These are phyloP conservation scores for Arabidopsis hybrid DNA, from an alignment of 441 rosid genomes.

Conservation along the genomic window DNA sequence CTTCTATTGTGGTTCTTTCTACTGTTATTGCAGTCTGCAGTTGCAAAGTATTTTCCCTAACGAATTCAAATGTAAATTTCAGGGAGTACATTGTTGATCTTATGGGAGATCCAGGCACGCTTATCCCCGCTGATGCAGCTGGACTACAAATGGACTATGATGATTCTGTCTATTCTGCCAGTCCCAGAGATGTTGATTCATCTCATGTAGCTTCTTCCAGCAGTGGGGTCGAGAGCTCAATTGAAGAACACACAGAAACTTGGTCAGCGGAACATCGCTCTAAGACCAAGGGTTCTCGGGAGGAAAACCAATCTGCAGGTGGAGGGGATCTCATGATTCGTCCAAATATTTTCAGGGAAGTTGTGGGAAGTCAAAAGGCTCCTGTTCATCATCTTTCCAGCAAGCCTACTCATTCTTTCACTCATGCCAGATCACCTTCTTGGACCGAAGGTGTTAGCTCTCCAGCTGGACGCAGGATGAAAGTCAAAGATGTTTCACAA, in stretches of 20 bases:
- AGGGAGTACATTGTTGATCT: conserved; percentile 99
- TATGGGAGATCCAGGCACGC: conserved; percentile 98
- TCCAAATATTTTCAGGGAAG: conserved; percentile 46
- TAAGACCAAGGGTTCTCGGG: conserved; percentile 53
- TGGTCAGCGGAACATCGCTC: conserved; percentile 44
- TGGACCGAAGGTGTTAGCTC: conserved; percentile 99
- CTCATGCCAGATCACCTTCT: conserved; percentile 89
- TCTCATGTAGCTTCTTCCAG: conserved; percentile 71
- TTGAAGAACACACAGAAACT: conserved; percentile 63
- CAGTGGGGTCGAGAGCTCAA: conserved; percentile 68
- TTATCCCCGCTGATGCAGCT: conserved; percentile 90
- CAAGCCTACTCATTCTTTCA: conserved; percentile 59
- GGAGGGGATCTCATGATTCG: conserved; percentile 45
- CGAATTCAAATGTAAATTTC: conserved; percentile 47
- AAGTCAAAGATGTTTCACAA: conserved; percentile 95
- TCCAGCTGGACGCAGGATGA: conserved; percentile 87
- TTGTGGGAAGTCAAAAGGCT: conserved; percentile 45
- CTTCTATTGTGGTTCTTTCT: conserved; percentile 19
- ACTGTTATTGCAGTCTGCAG: conserved; percentile 17
- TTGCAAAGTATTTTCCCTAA: conserved; percentile 19
- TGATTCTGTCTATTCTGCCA: conserved; percentile 65
- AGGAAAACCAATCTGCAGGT: conserved; percentile 51
- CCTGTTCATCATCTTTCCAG: conserved; percentile 51
- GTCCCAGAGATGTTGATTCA: conserved; percentile 72
- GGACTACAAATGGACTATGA: conserved; percentile 72